Evolutionary conservation across 495 filamentous ascomycete species (phyloP).

Genomic region (Tuber microsphaerosporum): DNA sequence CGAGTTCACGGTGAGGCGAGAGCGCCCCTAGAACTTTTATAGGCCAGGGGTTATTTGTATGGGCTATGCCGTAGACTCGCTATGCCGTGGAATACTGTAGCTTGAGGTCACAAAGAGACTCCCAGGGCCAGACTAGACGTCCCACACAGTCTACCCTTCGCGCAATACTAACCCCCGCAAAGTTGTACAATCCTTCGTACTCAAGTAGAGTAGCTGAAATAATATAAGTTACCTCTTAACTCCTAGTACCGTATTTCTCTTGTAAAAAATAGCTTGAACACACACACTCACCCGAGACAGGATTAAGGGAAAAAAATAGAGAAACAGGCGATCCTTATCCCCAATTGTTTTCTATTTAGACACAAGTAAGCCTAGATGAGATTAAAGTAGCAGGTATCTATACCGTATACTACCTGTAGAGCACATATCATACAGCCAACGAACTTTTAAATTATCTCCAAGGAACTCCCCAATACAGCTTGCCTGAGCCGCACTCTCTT

Average conservation of each 20-base stretch:
- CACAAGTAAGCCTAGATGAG: not conserved
- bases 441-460: not conserved
- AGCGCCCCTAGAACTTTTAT: no score
- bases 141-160: not conserved
- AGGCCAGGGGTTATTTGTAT: no score
- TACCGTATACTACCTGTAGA: not conserved
- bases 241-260: not conserved
- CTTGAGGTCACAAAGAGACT: not conserved
- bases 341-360: not conserved
- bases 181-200: no score
- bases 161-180: no score
- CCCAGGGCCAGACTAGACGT: not conserved
- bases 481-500: not conserved
- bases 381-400: not conserved
- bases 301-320: not conserved
- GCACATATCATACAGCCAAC: not conserved
- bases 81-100: not conserved
- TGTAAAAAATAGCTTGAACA: not conserved
- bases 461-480: not conserved
- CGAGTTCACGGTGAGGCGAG: no score
- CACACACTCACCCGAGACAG: not conserved
- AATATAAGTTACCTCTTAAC: not conserved
- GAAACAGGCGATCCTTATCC: not conserved
- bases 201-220: not conserved
- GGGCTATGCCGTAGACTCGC: no score